Evolutionary conservation across 2,329 filamentous ascomycete genomes (phyloP).

Genomic region (Lecanosticta acicola): DNA sequence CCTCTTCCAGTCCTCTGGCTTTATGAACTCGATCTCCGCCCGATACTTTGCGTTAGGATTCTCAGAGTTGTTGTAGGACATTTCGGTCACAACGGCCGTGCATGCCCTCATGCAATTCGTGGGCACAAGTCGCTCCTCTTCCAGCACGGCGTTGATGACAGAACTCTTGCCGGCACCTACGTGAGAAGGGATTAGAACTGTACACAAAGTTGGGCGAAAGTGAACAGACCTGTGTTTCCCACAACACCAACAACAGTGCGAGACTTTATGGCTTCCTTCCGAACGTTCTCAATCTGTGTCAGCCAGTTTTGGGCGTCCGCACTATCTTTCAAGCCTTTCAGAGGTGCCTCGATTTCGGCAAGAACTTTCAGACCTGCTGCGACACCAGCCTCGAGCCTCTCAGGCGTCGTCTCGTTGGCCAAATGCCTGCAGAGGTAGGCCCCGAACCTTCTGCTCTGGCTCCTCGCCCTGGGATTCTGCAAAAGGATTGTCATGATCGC

Average conservation of each 20-base stretch:
- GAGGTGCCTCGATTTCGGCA: constrained; percentile 29
- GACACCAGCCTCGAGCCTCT: constrained; percentile 39
- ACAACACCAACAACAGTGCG: constrained; percentile 53
- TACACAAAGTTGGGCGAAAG: too few relatives aligned
- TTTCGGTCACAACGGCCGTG: constrained; percentile 57
- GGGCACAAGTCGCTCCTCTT: constrained; percentile 53
- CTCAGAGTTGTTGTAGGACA: constrained; percentile 50
- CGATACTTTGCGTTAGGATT: constrained; percentile 41
- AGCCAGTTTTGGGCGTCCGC: constrained; percentile 39
- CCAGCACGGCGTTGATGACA: constrained; percentile 58
- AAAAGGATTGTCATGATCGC: constrained; percentile 14
- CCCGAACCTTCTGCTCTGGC: constrained; percentile 5
- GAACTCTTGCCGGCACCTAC: constrained; percentile 58
- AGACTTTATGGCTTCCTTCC: constrained; percentile 36
- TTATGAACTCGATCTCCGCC: constrained; percentile 56
- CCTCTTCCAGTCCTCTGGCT: constrained; percentile 46
- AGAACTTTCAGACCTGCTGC: constrained; percentile 35
- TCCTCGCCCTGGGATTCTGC: constrained; percentile 7
- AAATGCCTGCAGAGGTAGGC: constrained; percentile 30
- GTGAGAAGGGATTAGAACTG: too few relatives aligned
- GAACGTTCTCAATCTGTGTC: constrained; percentile 39
- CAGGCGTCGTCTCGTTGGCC: constrained; percentile 28
- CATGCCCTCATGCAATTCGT: constrained; percentile 58
- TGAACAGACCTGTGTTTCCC: constrained; percentile 55
- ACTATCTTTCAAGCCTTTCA: constrained; percentile 25